Evolutionary conservation across 1,284 basidiomycete species (phyloP).

Genomic region (Coniferiporia weirii): DNA sequence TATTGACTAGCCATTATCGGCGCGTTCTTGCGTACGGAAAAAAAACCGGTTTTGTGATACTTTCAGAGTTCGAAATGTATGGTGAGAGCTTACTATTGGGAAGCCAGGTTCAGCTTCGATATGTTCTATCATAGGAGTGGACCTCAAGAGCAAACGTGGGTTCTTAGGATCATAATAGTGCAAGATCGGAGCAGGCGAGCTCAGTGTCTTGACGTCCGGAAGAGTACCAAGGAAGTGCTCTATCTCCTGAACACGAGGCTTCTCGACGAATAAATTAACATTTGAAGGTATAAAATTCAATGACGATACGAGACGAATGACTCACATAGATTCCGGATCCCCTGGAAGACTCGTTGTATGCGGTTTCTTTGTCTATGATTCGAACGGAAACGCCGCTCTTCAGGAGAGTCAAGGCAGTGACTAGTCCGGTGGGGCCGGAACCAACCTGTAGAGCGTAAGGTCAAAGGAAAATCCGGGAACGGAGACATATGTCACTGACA

Average conservation of each 20-base stretch:
- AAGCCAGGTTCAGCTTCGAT: constrained; percentile 7
- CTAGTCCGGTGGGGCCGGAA: constrained; percentile 13
- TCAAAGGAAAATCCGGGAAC: not conserved
- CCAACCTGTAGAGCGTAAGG: constrained; percentile 9
- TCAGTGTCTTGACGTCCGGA: not conserved
- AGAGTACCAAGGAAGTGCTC: constrained; percentile 14
- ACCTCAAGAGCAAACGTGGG: not conserved
- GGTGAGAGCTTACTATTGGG: constrained; percentile 9
- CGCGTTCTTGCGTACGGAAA: not conserved
- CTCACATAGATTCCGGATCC: constrained; percentile 7
- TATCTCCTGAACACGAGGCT: constrained; percentile 18
- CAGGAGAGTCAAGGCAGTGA: constrained; percentile 12
- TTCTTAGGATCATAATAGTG: constrained; percentile 5
- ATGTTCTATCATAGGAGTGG: not conserved
- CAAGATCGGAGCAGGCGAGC: not conserved
- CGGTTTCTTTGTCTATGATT: constrained; percentile 15
- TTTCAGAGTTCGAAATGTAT: not conserved
- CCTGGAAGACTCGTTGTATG: not conserved
- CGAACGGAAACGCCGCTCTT: constrained; percentile 17
- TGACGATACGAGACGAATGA: not conserved
- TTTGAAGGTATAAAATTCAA: not conserved
- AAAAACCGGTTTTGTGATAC: not conserved
- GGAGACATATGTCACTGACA: not conserved
- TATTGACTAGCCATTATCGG: constrained; percentile 8
- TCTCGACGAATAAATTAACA: not conserved